Evolutionary conservation across 2,329 filamentous ascomycete genomes (phyloP).

Genomic region (Beauveria asiatica): DNA sequence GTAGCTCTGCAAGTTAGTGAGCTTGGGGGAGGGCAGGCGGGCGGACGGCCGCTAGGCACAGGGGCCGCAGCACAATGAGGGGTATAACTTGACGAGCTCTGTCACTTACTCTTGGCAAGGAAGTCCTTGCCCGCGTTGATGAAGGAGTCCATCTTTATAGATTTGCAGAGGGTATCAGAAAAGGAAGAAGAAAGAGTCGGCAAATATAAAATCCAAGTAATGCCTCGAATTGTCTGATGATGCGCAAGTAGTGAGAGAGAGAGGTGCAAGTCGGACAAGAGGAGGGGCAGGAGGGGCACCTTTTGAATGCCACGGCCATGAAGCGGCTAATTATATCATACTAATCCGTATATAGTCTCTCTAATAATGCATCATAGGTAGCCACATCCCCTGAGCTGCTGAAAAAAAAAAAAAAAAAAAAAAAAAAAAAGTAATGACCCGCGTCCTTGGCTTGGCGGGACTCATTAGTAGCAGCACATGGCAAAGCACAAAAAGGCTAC

Average conservation of each 20-base stretch:
- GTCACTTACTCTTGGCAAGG: constrained; percentile 16
- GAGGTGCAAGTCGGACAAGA: background rate
- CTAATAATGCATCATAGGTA: background rate
- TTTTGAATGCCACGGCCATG: background rate
- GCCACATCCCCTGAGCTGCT: constrained; percentile 3
- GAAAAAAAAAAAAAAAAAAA: background rate
- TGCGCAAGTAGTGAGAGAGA: background rate
- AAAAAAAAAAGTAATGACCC: background rate
- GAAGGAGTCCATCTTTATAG: constrained; percentile 28
- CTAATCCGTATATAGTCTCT: too few species aligned
- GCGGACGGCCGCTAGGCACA: background rate
- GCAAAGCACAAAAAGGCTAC: background rate
- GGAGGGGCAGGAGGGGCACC: background rate
- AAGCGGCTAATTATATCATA: background rate
- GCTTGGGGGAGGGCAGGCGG: background rate
- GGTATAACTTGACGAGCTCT: background rate
- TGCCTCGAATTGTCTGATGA: background rate
- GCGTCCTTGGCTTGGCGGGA: background rate
- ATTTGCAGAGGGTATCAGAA: background rate
- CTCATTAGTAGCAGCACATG: background rate
- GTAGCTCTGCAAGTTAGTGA: background rate
- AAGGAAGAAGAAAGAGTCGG: background rate
- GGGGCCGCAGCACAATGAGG: constrained; percentile 3
- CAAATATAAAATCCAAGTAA: background rate
- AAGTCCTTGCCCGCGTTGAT: constrained; percentile 30